Conservation (phyloP, 495 filamentous ascomycete species). For the Friedmanniomyces simplex region DNA sequence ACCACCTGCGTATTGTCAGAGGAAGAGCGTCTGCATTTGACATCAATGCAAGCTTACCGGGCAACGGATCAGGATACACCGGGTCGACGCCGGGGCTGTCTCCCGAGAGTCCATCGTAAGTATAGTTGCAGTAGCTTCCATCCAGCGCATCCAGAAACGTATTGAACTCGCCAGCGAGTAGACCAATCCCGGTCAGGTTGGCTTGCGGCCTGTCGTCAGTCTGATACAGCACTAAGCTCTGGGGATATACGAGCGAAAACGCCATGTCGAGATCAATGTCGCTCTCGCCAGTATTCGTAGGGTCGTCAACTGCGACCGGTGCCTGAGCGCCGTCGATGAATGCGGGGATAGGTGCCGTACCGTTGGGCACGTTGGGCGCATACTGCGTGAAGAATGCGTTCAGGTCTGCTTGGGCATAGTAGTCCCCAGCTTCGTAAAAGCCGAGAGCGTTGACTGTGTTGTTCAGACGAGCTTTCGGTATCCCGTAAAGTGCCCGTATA, state of each 20-base stretch:
- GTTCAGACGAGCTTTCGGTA: slow-evolving; percentile 9
- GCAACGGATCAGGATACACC: slow-evolving; percentile 12
- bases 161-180: slow-evolving; percentile 1
- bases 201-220: slow-evolving; percentile 12
- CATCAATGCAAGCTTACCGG: not conserved
- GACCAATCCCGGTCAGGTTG: not conserved
- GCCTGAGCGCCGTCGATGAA: slow-evolving; percentile 10
- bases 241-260: slow-evolving; percentile 19
- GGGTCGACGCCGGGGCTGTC: slow-evolving; percentile 10
- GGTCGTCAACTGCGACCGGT: not conserved
- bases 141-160: slow-evolving; percentile 16
- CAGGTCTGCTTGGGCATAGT: slow-evolving; percentile 2
- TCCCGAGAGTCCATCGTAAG: slow-evolving; percentile 8
- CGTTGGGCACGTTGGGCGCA: slow-evolving; percentile 14
- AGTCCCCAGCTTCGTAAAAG: slow-evolving; percentile 5
- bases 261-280: slow-evolving; percentile 16
- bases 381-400: slow-evolving; percentile 11
- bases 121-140: slow-evolving; percentile 14
- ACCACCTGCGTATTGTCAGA: slow-evolving; percentile 1
- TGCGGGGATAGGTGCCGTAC: slow-evolving; percentile 9
- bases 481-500: slow-evolving; percentile 15
- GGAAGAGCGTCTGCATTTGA: not conserved
- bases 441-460: slow-evolving; percentile 11
- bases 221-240: slow-evolving; percentile 17
- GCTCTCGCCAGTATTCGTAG: slow-evolving; percentile 4